Base-by-base conservation (phyloP, 768 basidiomycete species). In the Tylopilus vinaceipallidus region DNA sequence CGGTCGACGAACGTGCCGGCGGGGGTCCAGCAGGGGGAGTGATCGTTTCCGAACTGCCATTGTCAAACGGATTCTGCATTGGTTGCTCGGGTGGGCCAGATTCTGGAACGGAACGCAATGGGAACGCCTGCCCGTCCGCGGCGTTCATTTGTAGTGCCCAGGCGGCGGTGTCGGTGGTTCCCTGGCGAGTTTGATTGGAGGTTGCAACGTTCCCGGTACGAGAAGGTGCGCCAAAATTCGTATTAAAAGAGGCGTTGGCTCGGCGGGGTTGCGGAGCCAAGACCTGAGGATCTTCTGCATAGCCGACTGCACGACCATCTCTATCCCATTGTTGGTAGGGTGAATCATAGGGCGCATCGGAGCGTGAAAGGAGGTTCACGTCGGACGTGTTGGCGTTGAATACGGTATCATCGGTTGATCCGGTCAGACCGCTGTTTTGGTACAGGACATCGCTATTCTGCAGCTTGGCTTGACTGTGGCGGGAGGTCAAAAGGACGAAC, bases 391-490 rank as follows among this genome's bases (percentile, higher is more conserved):
- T 57, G 16, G 70, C 70, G 51, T 75, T 70, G 69, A 72, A 68
- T 38, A 67, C 48, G 30, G 66, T 55, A 48, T 65, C 67, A 0
- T 62, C 61, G 23, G 60, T 64, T 42, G 73, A 66, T 51, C 66
- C 58, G 47, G 52, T 51, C 32, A 59, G 40, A 58, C 64, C 61
- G 13, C 54, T 39, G 29, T 67, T 63, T 52, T 68, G 59, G 42
- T 71, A 69, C 32, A 65, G 36, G 19, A n/a, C 53, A 27, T 65
- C 68, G 12, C 69, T 69, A 16, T 63, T 59, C 37, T n/a, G n/a
- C n/a, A 76, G 63, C 67, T 83, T 84, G 19, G 65, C 73, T 75
- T 85, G 84, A 14, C 84, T 84, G 49, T 24, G 38, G 46, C 20
- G 19, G 41, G 39, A 38, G 43, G 49, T 53, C 32, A 54, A 52